Evolutionary conservation across 2,329 filamentous ascomycete species (phyloP), one percentile per base, ranked within the genome.

Genomic region (Colletotrichum kahawae): DNA sequence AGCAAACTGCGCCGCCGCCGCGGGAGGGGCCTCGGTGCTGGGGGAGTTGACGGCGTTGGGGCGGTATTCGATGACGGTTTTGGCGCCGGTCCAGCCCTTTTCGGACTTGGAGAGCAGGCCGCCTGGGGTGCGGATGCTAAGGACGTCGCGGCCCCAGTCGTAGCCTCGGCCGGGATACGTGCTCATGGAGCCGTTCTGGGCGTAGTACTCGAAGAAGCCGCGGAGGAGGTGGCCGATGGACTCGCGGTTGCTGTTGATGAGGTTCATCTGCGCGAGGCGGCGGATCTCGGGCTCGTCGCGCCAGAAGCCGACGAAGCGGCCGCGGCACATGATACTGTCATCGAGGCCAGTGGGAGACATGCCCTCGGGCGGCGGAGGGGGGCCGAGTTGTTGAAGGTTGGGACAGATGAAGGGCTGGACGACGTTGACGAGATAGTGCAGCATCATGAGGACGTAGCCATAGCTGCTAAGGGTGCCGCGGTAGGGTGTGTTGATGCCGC

Each of bases 161-260:
- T 98, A 98, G 1, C 90, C 90, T 56, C 90, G 89, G 36, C 80
- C 80, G 1, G 83, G 82, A 5, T 87, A 86, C 7, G 87, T 88
- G 76, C 86, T 86, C 86, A 93, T 87, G n/a, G 83, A 80, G 24
- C 88, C 88, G 75, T 85, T 88, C 33, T 93, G 91, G 4, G 94
- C 93, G 80, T 93, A 98, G 83, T 98, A 98, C 79, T 95, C 93
- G 81, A 98, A 98, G 85, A 98, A 98, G 0, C 95, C 95, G 67
- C 93, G 90, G 1, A 98, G 87, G 0, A 98, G 87, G 7, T 89
- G 86, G 2, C 95, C 95, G 4, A 96, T 80, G 0, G 92, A 89
- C 72, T 97, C 92, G 2, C 82, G 84, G 80, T 98, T 98, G 54
- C 88, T 85, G 34, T 92, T 95, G 38, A 96, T 85, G 65, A 89